Conservation (phyloP, 1,284 basidiomycete species). For the Pascua guehoae region DNA sequence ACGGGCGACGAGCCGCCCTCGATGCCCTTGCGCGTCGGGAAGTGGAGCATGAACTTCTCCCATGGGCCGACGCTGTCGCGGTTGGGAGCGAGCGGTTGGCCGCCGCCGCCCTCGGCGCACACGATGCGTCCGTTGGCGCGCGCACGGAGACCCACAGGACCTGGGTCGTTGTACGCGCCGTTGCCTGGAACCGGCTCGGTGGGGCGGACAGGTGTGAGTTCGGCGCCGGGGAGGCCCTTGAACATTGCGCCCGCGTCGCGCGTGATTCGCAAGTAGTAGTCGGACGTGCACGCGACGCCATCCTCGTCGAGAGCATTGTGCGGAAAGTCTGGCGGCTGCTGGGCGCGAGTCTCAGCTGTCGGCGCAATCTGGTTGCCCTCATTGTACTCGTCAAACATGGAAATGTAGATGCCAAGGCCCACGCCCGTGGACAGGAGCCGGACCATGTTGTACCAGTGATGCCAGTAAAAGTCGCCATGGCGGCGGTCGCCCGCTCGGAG, state of each 20-base stretch:
- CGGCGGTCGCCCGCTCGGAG: slow-evolving; percentile 7
- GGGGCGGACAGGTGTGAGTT: slow-evolving; percentile 1
- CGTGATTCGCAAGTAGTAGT: slow-evolving; percentile 23
- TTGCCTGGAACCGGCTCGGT: slow-evolving; percentile 18
- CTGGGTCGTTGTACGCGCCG: slow-evolving; percentile 2
- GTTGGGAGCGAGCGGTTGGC: slow-evolving; percentile 1
- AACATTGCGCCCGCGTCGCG: slow-evolving; percentile 15
- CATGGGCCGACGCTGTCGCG: slow-evolving; percentile 6
- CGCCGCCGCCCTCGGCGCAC: slow-evolving; percentile 13
- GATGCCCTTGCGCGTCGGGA: background rate
- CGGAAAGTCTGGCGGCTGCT: slow-evolving; percentile 14
- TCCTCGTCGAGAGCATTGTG: slow-evolving; percentile 19
- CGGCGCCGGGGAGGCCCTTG: slow-evolving; percentile 2
- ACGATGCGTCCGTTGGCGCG: slow-evolving; percentile 8
- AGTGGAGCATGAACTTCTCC: slow-evolving; percentile 7
- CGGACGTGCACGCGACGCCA: slow-evolving; percentile 15
- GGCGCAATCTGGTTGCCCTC: slow-evolving; percentile 21
- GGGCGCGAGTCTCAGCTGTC: slow-evolving; percentile 14
- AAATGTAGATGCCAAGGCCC: slow-evolving; percentile 11
- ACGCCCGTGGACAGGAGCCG: slow-evolving; percentile 2
- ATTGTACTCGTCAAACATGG: slow-evolving; percentile 24
- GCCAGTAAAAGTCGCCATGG: slow-evolving; percentile 23
- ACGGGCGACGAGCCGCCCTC: background rate
- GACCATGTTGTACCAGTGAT: slow-evolving; percentile 14
- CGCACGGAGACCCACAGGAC: slow-evolving; percentile 4